Evolutionary conservation across 2,329 filamentous ascomycete species (phyloP).

Genomic region (Pestalotiopsis fici): DNA sequence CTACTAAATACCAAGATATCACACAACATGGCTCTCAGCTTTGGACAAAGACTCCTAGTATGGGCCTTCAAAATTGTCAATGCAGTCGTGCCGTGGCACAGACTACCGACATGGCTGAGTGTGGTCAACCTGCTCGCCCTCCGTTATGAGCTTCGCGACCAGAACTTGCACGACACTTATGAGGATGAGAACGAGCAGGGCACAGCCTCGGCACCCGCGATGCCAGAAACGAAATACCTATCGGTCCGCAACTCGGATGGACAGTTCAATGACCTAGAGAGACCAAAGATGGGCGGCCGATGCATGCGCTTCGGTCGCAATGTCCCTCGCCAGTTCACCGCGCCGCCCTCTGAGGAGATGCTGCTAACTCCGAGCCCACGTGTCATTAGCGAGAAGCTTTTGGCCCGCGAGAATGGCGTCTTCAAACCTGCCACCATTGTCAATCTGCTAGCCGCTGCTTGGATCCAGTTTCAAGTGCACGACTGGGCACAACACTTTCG

Average conservation of each 20-base stretch:
- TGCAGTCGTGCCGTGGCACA: slow-evolving; percentile 36
- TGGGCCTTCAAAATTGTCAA: slow-evolving; percentile 30
- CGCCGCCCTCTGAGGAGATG: slow-evolving; percentile 39
- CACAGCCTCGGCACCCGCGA: slow-evolving; percentile 19
- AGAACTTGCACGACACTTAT: slow-evolving; percentile 46
- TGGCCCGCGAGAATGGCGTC: slow-evolving; percentile 34
- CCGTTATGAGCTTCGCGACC: slow-evolving; percentile 40
- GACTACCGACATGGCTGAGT: slow-evolving; percentile 39
- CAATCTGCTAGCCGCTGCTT: slow-evolving; percentile 47
- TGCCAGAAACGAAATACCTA: slow-evolving; percentile 31
- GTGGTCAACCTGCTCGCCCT: slow-evolving; percentile 41
- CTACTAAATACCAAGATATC: background rate
- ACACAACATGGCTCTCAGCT: background rate
- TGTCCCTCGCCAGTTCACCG: slow-evolving; percentile 35
- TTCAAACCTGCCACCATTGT: slow-evolving; percentile 46
- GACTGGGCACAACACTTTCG: slow-evolving; percentile 32
- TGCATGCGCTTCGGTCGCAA: slow-evolving; percentile 47
- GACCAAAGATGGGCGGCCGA: slow-evolving; percentile 43
- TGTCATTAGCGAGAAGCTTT: slow-evolving; percentile 40
- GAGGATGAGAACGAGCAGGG: slow-evolving; percentile 37
- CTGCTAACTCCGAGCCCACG: slow-evolving; percentile 44
- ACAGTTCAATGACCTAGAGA: slow-evolving; percentile 39
- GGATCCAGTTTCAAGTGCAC: slow-evolving; percentile 51
- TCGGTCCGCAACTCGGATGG: slow-evolving; percentile 43
- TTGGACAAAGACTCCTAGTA: slow-evolving; percentile 4